Evolutionary conservation across 768 basidiomycete genomes (phyloP).

Genomic region (Naematelia encephala): DNA sequence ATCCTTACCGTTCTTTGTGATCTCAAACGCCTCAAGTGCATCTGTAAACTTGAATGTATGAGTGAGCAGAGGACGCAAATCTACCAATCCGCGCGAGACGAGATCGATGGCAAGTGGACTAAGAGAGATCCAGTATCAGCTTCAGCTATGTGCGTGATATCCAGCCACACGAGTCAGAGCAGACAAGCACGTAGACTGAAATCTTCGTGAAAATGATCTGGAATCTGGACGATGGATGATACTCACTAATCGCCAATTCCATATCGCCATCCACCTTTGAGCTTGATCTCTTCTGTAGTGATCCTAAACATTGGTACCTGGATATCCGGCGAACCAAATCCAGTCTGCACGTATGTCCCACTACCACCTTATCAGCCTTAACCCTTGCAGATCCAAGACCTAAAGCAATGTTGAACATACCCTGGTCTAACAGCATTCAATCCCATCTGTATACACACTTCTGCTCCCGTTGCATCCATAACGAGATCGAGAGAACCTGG

Average conservation of each 20-base stretch:
- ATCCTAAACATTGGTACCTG: constrained; percentile 68
- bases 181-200: constrained; percentile 1
- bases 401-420: constrained; percentile 18
- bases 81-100: constrained; percentile 73
- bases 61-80: constrained; percentile 83
- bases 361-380: constrained; percentile 50
- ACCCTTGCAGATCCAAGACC: constrained; percentile 3
- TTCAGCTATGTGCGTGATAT: no score
- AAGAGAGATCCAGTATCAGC: no score
- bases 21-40: constrained; percentile 74
- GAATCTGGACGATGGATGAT: constrained; percentile 30
- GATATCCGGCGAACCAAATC: constrained; percentile 77
- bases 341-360: constrained; percentile 61
- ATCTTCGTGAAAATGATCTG: constrained; percentile 12
- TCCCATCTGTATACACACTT: constrained; percentile 84
- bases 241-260: constrained; percentile 44
- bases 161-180: neutral
- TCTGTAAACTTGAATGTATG: constrained; percentile 79
- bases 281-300: constrained; percentile 70
- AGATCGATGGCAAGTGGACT: constrained; percentile 82
- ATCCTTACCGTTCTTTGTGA: constrained; percentile 74
- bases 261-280: constrained; percentile 85
- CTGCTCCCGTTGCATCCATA: constrained; percentile 88
- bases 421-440: constrained; percentile 71
- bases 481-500: constrained; percentile 73